phyloP scores from a whole-genome alignment of 306 rosid genomes.

The Inga leiocalycina region DNA sequence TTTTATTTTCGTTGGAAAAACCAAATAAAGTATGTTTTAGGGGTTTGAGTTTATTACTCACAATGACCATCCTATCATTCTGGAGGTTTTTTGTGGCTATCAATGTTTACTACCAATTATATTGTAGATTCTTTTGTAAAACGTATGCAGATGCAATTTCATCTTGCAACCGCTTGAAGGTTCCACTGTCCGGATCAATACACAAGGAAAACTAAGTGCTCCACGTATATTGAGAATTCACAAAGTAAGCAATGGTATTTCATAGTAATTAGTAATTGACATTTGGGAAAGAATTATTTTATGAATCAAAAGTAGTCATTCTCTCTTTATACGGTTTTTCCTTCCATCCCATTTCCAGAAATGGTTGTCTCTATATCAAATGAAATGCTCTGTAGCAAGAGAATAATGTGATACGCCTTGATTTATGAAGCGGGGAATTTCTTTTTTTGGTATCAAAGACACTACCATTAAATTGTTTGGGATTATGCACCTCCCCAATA shows the following conservation, averaged over 20 bases:
- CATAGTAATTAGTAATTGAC: background rate
- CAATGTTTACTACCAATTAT: background rate
- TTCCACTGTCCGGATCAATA: conserved; percentile 62
- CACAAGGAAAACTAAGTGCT: conserved; percentile 89
- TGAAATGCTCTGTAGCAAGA: background rate
- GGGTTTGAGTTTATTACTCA: conserved; percentile 28
- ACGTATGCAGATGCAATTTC: conserved; percentile 78
- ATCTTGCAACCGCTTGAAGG: conserved; percentile 84
- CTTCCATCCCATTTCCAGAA: background rate
- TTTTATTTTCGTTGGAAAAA: background rate
- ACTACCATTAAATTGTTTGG: background rate
- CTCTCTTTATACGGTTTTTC: background rate
- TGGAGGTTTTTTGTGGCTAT: conserved; percentile 19
- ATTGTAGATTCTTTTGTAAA: conserved; percentile 21
- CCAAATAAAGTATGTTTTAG: background rate
- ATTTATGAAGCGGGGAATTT: background rate
- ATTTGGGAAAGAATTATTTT: conserved; percentile 32
- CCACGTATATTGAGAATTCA: conserved; percentile 88
- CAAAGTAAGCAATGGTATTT: conserved; percentile 55
- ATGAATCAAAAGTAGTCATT: conserved; percentile 6
- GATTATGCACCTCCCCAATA: conserved; percentile 1
- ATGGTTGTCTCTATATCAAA: background rate
- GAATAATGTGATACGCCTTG: background rate
- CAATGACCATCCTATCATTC: conserved; percentile 27
- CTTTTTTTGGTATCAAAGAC: background rate